Evolutionary conservation across 2,329 filamentous ascomycete species (phyloP).

Genomic region (Cordyceps cateniannulata): DNA sequence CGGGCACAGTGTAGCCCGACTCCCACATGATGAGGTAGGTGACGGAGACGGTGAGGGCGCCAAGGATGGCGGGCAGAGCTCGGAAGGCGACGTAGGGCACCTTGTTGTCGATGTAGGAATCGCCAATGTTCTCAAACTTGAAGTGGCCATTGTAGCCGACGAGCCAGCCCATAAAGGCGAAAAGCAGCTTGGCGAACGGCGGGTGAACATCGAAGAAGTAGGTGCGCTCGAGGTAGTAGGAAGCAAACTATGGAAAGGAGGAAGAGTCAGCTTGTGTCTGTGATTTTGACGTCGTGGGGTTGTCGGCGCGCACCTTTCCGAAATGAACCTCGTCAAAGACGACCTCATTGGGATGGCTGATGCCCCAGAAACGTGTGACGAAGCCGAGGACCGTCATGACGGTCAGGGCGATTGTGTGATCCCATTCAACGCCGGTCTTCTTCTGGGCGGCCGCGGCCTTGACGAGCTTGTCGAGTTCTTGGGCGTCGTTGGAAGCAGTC

Average conservation of each 20-base stretch:
- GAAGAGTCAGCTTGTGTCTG: neutral
- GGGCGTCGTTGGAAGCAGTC: slow-evolving; percentile 27
- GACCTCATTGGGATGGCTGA: slow-evolving; percentile 90
- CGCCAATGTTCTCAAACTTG: slow-evolving; percentile 98
- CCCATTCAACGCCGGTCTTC: slow-evolving; percentile 57
- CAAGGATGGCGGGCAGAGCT: slow-evolving; percentile 84
- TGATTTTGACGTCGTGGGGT: neutral
- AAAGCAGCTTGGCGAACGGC: slow-evolving; percentile 95
- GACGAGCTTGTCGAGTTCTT: slow-evolving; percentile 44
- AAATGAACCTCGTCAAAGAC: slow-evolving; percentile 99
- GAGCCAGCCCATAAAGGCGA: slow-evolving; percentile 94
- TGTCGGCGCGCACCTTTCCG: slow-evolving; percentile 70
- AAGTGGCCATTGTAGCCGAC: slow-evolving; percentile 96
- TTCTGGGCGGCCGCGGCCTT: slow-evolving; percentile 29
- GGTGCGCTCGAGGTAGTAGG: slow-evolving; percentile 85
- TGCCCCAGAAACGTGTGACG: slow-evolving; percentile 89
- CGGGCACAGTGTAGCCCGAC: slow-evolving; percentile 92
- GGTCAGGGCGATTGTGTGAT: slow-evolving; percentile 72
- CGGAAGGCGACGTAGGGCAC: slow-evolving; percentile 96
- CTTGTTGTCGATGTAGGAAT: slow-evolving; percentile 95
- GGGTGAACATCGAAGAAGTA: slow-evolving; percentile 99
- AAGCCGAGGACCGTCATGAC: slow-evolving; percentile 82
- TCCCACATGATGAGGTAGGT: slow-evolving; percentile 99
- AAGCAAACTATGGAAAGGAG: slow-evolving; percentile 51
- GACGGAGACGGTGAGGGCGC: slow-evolving; percentile 87